Percentiles rank a stretch among this genome's conserved stretches.
Conservation (phyloP, 2,329 filamentous ascomycete species). For the Pestalotiopsis sp. region DNA sequence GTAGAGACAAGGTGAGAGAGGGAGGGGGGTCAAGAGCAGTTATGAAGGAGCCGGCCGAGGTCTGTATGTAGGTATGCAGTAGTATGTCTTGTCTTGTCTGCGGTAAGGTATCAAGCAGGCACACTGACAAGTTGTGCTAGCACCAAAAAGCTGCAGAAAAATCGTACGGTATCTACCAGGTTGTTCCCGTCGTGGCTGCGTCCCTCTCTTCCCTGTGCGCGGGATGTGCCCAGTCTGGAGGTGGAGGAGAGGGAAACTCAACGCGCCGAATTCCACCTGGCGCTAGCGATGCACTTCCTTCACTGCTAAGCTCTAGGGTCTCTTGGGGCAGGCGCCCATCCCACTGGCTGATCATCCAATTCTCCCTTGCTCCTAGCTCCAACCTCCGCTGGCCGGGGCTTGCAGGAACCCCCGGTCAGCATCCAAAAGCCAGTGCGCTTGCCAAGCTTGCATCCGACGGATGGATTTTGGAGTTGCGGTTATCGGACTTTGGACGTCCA, state of each 20-base stretch:
- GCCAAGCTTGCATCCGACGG: not conserved
- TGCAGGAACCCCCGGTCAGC: not conserved
- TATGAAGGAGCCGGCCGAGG: not conserved
- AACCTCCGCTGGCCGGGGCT: not conserved
- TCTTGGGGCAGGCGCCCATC: not conserved
- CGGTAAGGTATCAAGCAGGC: not conserved
- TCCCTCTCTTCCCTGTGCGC: not conserved
- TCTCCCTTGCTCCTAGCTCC: not conserved
- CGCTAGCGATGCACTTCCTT: too few species aligned
- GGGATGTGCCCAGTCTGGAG: constrained; percentile 9
- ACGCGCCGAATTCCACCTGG: not conserved
- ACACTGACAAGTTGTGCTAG: not conserved
- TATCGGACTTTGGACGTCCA: constrained; percentile 3
- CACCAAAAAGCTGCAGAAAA: not conserved
- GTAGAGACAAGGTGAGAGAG: not conserved
- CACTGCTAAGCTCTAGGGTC: too few species aligned
- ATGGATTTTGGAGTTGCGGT: not conserved
- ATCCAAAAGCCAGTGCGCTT: not conserved
- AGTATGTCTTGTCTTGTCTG: not conserved
- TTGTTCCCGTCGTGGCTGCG: not conserved
- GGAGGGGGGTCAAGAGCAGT: not conserved
- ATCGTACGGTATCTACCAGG: not conserved
- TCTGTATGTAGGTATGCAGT: not conserved
- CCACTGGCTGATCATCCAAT: not conserved
- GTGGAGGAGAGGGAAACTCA: not conserved